phyloP scores from a whole-genome alignment of 2,329 filamentous ascomycete species.

The Boeremia lycopersici region DNA sequence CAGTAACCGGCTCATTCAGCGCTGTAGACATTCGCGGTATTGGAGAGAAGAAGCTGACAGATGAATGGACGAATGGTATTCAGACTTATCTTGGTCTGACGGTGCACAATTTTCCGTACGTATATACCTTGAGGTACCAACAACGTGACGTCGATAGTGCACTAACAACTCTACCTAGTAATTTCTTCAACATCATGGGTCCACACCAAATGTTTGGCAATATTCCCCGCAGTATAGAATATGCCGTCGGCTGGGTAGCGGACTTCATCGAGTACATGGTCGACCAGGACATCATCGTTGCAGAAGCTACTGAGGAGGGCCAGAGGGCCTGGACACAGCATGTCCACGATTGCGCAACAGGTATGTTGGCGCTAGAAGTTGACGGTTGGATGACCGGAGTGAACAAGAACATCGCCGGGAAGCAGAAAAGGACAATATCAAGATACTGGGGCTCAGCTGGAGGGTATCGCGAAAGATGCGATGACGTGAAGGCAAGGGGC shows the following conservation, averaged over 20 bases:
- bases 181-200: slow-evolving; percentile 8
- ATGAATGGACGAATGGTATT: slow-evolving; percentile 27
- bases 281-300: slow-evolving; percentile 42
- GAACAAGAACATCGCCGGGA: slow-evolving; percentile 55
- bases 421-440: slow-evolving; percentile 53
- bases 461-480: slow-evolving; percentile 49
- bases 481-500: slow-evolving; percentile 28
- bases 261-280: slow-evolving; percentile 45
- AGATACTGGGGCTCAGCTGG: slow-evolving; percentile 55
- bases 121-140: slow-evolving; percentile 25
- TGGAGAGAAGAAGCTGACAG: slow-evolving; percentile 17
- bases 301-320: slow-evolving; percentile 50
- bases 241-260: slow-evolving; percentile 50
- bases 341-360: slow-evolving; percentile 55
- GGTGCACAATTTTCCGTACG: slow-evolving; percentile 38
- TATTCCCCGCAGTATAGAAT: slow-evolving; percentile 51
- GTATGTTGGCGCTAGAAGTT: slow-evolving; percentile 54
- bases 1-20: slow-evolving; percentile 43
- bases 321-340: slow-evolving; percentile 56
- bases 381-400: slow-evolving; percentile 64
- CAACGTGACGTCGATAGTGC: background rate
- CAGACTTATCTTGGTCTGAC: slow-evolving; percentile 38
- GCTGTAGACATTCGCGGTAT: slow-evolving; percentile 21
- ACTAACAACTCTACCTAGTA: background rate
- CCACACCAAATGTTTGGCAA: slow-evolving; percentile 12